Base-by-base conservation (phyloP, 495 filamentous ascomycete species). In the Chaetomium fimeti region DNA sequence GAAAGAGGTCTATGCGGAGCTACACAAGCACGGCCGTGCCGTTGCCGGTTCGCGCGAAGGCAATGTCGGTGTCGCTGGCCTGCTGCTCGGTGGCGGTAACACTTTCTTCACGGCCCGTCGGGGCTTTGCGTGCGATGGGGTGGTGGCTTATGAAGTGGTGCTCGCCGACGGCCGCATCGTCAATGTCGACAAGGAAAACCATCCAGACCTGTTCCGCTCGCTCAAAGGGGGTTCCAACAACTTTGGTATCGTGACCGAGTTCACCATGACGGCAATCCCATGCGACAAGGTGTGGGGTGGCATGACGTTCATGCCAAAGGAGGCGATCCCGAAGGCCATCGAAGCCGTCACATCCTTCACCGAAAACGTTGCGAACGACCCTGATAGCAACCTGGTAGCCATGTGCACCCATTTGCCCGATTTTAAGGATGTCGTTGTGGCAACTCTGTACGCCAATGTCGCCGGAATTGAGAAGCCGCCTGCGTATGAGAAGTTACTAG, bases 211-310 rank as follows among this genome's bases (percentile, higher is more conserved):
- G 13, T 85, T 79, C 62, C 66, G 65, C 27, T 79, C 83, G 5
- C 74, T 88, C 24, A 82, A 82, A 57, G 85, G 85, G 49, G 82
- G 84, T 25, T 75, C 74, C 40, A 85, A 80, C 72, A 87, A 85
- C 72, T 81, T 87, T 42, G 84, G 83, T n/a, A 75, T 89, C 57
- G 81, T 85, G 9, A 86, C 85, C 28, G 76, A 75, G 75, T 83
- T 86, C 64, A 49, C 43, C 27, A 68, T 74, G 13, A 38, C 27
- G 13, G 58, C 64, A 8, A 62, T 64, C 47, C 56, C 53, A 13
- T 62, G 27, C 57, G 54, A 42, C 16, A 36, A 32, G 2, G 60
- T 70, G 6, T 71, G 69, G 69, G 69, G 64, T 18, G 66, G 66
- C 43, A 61, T 65, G 63, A 40, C 56, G 12, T 40, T 65, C 16